A percentile compares a stretch with the other conserved stretches of the same genome.
Conservation (phyloP, 2,329 filamentous ascomycete genomes). For the Neocucurbitaria cava region DNA sequence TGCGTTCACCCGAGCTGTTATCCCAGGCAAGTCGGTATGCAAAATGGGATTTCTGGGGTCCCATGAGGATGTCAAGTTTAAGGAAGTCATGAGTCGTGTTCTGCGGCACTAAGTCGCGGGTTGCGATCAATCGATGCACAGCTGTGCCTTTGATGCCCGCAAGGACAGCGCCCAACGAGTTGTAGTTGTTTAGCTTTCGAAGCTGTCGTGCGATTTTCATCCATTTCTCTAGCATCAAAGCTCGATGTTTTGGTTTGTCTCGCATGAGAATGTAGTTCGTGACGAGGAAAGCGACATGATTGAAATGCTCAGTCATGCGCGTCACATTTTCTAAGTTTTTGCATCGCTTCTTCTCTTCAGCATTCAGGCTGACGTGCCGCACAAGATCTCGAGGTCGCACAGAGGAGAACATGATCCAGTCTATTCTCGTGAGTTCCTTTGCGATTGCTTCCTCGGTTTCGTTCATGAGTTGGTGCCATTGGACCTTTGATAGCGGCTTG, state of each 20-base stretch:
- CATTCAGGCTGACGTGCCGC: constrained; percentile 81
- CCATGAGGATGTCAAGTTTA: constrained; percentile 89
- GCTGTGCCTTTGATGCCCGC: constrained; percentile 90
- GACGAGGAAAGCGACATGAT: constrained; percentile 64
- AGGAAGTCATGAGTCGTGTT: constrained; percentile 84
- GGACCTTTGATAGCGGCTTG: constrained; percentile 77
- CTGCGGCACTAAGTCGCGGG: constrained; percentile 74
- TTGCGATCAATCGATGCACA: constrained; percentile 82
- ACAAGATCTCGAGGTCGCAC: constrained; percentile 93
- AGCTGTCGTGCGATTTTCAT: constrained; percentile 87
- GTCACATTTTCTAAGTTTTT: constrained; percentile 85
- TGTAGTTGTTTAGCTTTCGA: constrained; percentile 95
- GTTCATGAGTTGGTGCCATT: constrained; percentile 91
- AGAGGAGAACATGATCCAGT: constrained; percentile 98
- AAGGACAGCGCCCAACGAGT: constrained; percentile 90
- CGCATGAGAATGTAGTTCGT: constrained; percentile 72
- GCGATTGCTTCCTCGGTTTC: constrained; percentile 85
- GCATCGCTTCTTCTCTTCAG: constrained; percentile 75
- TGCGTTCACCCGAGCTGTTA: constrained; percentile 86
- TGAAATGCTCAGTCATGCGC: constrained; percentile 87
- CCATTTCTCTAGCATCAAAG: constrained; percentile 90
- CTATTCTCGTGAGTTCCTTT: constrained; percentile 90
- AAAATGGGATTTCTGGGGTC: constrained; percentile 88
- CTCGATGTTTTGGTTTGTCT: constrained; percentile 95
- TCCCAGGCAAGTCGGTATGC: constrained; percentile 98